These are phyloP conservation scores for Xylaria sp. DNA, from an alignment of 2,329 filamentous ascomycete genomes.

Conservation along the genomic window DNA sequence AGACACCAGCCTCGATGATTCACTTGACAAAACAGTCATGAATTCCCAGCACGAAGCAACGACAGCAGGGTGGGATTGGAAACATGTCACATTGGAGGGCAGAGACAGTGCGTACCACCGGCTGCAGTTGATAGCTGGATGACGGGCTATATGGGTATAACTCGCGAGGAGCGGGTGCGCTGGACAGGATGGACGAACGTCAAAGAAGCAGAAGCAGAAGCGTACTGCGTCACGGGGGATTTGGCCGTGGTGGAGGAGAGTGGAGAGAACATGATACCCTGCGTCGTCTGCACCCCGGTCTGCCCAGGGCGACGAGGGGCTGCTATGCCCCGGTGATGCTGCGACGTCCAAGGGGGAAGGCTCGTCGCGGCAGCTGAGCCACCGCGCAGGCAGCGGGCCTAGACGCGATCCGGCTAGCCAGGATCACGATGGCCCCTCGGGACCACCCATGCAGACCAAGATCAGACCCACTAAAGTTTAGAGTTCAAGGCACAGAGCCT, in stretches of 20 bases:
- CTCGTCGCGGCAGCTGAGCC: constrained; percentile 40
- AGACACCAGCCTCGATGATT: constrained; percentile 41
- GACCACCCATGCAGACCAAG: neutral
- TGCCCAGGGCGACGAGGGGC: constrained; percentile 8
- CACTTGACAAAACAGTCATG: constrained; percentile 34
- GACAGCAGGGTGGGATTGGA: constrained; percentile 22
- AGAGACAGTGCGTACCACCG: constrained; percentile 36
- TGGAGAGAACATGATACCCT: constrained; percentile 31
- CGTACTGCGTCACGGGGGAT: constrained; percentile 43
- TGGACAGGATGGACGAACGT: constrained; percentile 25
- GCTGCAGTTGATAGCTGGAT: neutral
- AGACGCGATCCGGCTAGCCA: constrained; percentile 38
- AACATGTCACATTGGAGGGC: constrained; percentile 46
- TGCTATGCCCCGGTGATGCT: constrained; percentile 25
- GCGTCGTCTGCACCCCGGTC: constrained; percentile 35
- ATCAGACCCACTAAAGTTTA: constrained; percentile 7
- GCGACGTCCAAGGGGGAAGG: neutral
- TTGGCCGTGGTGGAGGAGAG: constrained; percentile 22
- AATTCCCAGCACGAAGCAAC: constrained; percentile 36
- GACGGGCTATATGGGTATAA: neutral
- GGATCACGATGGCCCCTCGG: constrained; percentile 32
- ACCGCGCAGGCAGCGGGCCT: constrained; percentile 37
- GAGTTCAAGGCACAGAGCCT: constrained; percentile 9
- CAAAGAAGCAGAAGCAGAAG: constrained; percentile 23
- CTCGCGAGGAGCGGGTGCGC: neutral